Percentiles rank a stretch among this genome's conserved stretches.
Evolutionary conservation across 805 yeast genomes (phyloP).

Genomic region (Starmera dryadoides): DNA sequence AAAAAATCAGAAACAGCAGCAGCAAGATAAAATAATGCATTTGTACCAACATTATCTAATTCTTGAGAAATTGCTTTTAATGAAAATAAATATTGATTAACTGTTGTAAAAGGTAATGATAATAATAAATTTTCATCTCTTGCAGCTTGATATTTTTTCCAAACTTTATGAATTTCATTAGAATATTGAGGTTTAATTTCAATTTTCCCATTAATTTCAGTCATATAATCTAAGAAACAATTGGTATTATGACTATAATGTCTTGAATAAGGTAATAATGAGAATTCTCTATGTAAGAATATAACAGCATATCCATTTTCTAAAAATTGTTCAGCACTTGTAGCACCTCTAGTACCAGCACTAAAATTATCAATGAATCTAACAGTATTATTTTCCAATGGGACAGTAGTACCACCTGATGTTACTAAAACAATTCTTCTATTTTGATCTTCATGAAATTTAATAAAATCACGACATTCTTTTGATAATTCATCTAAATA

Average conservation of each 20-base stretch:
- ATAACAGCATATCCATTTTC: slow-evolving; percentile 87
- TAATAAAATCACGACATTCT: slow-evolving; percentile 56
- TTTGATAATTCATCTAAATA: slow-evolving; percentile 57
- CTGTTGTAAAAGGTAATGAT: slow-evolving; percentile 86
- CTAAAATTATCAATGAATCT: slow-evolving; percentile 94
- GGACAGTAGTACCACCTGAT: slow-evolving; percentile 97
- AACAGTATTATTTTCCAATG: slow-evolving; percentile 93
- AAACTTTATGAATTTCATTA: slow-evolving; percentile 50
- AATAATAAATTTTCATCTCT: slow-evolving; percentile 31
- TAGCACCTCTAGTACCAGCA: slow-evolving; percentile 97
- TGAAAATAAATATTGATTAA: slow-evolving; percentile 87
- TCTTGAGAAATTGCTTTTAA: slow-evolving; percentile 57
- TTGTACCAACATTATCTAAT: slow-evolving; percentile 45
- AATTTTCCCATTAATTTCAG: slow-evolving; percentile 44
- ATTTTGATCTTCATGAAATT: slow-evolving; percentile 36
- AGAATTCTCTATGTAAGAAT: slow-evolving; percentile 87
- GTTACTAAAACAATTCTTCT: slow-evolving; percentile 75
- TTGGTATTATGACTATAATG: slow-evolving; percentile 80
- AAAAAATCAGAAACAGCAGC: slow-evolving; percentile 98
- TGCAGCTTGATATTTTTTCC: slow-evolving; percentile 42
- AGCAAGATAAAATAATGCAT: slow-evolving; percentile 78
- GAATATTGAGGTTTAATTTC: slow-evolving; percentile 56
- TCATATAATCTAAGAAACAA: slow-evolving; percentile 81
- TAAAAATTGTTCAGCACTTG: slow-evolving; percentile 87
- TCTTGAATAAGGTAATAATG: slow-evolving; percentile 87